phyloP scores from a whole-genome alignment of 2,329 filamentous ascomycete genomes.

The Tolypocladium endophyticum region DNA sequence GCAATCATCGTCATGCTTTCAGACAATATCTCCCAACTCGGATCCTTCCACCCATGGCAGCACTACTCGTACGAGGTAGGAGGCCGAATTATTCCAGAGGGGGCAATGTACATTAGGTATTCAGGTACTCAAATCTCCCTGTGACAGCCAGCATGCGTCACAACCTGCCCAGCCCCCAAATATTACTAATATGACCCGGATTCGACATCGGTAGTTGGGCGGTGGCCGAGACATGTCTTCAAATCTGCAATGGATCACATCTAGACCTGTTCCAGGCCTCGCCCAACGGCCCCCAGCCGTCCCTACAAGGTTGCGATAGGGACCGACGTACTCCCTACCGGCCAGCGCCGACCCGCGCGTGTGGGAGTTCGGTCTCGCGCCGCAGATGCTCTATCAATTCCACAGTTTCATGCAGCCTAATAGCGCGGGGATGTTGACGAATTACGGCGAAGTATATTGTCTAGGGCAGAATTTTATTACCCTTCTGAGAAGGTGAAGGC shows the following conservation, averaged over 20 bases:
- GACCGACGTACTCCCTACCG: not conserved
- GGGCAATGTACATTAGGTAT: too few species aligned
- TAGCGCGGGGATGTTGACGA: not conserved
- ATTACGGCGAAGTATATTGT: not conserved
- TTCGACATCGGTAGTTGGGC: not conserved
- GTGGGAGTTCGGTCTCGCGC: not conserved
- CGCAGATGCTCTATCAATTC: not conserved
- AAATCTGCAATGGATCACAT: not conserved
- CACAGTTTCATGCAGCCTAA: not conserved
- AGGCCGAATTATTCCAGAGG: too few species aligned
- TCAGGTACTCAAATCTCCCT: too few species aligned
- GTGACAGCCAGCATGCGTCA: not conserved
- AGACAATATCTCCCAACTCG: too few species aligned
- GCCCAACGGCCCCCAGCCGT: not conserved
- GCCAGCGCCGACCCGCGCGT: not conserved
- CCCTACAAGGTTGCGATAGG: not conserved
- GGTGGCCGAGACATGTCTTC: not conserved
- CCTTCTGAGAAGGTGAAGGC: not conserved
- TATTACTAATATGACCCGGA: not conserved
- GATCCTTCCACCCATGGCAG: too few species aligned
- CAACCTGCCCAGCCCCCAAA: not conserved
- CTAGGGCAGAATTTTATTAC: not conserved
- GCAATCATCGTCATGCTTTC: not conserved
- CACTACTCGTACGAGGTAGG: too few species aligned
- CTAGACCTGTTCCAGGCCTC: not conserved